Evolutionary conservation across 768 basidiomycete genomes (phyloP), one percentile per base, ranked within the genome.

Genomic region (Clavaria fumosa): DNA sequence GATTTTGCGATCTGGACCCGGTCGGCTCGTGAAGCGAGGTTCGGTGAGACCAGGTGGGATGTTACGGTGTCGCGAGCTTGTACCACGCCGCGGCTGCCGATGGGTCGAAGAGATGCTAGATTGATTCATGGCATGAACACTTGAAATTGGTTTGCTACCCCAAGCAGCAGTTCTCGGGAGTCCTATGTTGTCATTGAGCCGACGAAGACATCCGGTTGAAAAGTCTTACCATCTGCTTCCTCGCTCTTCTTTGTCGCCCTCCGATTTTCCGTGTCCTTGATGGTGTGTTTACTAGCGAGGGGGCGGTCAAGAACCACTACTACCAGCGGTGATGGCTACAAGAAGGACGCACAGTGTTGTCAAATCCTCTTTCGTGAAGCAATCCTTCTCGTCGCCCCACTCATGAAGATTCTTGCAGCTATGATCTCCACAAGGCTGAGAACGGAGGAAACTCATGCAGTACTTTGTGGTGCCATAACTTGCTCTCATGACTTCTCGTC

Each of bases 371-470:
- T 91, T 91, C 1, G 91, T 90, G 53, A 95, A 91, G 50, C 86
- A 91, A 56, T 99, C 95, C 39, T 88, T 83, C 58, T 97, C 93
- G 43, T 96, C 95, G 23, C 91, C 95, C 86, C 89, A 95, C 55
- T 97, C 95, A 53, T 99, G 95, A 31, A 91, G 61, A 54, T 85
- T 83, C 77, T 91, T 80, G 58, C 95, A 99, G 45, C 72, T 77
- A 48, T 83, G 79, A 50, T 88, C 88, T 41, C 76, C 70, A 57
- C 95, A 99, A 42, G 68, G 67, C 23, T 72, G 68, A 14, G 85
- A 77, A 28, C 91, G 81, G 43, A 99, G 69, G 55, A 95, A 97
- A 3, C 78, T 67, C 75, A 96, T 90, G 59, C 95, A 99, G 51
- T 99, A 99, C 56, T 95, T 86, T 22, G 93, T 93, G 11, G 91